These are phyloP conservation scores for Cochliopodium minus DNA, from an alignment of 208 protist genomes.

Conservation along the genomic window DNA sequence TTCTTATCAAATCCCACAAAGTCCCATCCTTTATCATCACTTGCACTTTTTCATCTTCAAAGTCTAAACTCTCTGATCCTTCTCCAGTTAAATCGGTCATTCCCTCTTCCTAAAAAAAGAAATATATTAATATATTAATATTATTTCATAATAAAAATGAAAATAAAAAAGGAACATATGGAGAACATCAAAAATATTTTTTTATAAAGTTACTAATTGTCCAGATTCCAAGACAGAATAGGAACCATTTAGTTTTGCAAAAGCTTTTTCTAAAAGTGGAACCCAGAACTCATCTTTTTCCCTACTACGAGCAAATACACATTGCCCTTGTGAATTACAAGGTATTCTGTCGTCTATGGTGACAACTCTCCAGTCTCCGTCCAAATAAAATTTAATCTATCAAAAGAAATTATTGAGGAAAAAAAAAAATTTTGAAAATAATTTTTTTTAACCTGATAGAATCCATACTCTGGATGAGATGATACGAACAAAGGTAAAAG, in stretches of 20 bases:
- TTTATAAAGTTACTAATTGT: not conserved
- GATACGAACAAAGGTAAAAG: too few species aligned
- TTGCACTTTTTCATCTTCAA: not conserved
- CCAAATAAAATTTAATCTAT: too few species aligned
- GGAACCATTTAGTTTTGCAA: conserved; percentile 12
- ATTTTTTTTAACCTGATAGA: too few species aligned
- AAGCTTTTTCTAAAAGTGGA: conserved; percentile 1
- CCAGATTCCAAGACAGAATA: conserved; percentile 12
- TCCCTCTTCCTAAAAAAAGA: not conserved
- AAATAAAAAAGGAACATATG: not conserved
- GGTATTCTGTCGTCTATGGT: not conserved
- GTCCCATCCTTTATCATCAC: not conserved
- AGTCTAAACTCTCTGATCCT: not conserved
- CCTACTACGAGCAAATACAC: not conserved
- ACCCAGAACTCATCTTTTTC: conserved; percentile 7
- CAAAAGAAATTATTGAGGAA: too few species aligned
- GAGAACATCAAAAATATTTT: too few species aligned
- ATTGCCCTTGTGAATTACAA: not conserved
- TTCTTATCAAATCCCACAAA: not conserved
- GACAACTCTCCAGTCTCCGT: not conserved
- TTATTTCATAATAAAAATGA: not conserved
- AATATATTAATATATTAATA: not conserved
- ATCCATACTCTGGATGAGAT: too few species aligned
- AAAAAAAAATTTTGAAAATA: too few species aligned
- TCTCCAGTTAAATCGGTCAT: not conserved